A percentile compares a stretch with the other conserved stretches of the same genome.
Conservation (phyloP, 768 basidiomycete species). For the Phlebiopsis gigantea region DNA sequence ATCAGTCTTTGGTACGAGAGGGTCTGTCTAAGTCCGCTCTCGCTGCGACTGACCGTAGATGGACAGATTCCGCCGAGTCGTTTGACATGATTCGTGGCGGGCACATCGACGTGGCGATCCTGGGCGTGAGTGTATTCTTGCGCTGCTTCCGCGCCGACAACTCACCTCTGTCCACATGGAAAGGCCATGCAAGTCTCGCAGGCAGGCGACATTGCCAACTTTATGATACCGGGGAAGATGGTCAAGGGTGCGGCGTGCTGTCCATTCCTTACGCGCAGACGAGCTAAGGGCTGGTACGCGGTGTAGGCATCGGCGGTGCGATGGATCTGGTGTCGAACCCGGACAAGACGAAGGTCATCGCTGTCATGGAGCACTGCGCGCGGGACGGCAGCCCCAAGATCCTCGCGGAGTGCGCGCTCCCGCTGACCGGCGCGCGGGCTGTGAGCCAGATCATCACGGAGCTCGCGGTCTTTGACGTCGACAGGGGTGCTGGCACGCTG, state of each 20-base stretch:
- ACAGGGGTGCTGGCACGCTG: constrained; percentile 67
- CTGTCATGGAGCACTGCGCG: constrained; percentile 84
- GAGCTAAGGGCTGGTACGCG: not conserved
- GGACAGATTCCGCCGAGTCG: constrained; percentile 80
- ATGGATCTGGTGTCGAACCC: constrained; percentile 98
- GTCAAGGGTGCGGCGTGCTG: constrained; percentile 53
- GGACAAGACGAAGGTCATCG: constrained; percentile 90
- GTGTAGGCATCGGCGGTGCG: constrained; percentile 84
- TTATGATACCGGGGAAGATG: constrained; percentile 96
- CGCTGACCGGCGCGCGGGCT: constrained; percentile 81
- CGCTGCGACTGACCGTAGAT: not conserved
- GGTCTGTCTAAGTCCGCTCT: not conserved
- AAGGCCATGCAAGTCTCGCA: constrained; percentile 95
- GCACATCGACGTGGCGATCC: constrained; percentile 89
- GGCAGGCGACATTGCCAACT: constrained; percentile 92
- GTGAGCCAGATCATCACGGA: constrained; percentile 94
- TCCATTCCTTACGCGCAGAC: not conserved
- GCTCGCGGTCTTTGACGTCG: constrained; percentile 85
- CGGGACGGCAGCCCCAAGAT: constrained; percentile 91
- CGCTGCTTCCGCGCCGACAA: not conserved
- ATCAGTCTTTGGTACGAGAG: constrained; percentile 72
- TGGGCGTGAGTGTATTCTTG: constrained; percentile 60
- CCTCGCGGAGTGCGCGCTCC: constrained; percentile 72
- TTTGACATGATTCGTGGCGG: constrained; percentile 98
- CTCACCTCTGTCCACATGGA: constrained; percentile 1